phyloP scores from a whole-genome alignment of 768 basidiomycete species.

The Kwoniella shandongensis region DNA sequence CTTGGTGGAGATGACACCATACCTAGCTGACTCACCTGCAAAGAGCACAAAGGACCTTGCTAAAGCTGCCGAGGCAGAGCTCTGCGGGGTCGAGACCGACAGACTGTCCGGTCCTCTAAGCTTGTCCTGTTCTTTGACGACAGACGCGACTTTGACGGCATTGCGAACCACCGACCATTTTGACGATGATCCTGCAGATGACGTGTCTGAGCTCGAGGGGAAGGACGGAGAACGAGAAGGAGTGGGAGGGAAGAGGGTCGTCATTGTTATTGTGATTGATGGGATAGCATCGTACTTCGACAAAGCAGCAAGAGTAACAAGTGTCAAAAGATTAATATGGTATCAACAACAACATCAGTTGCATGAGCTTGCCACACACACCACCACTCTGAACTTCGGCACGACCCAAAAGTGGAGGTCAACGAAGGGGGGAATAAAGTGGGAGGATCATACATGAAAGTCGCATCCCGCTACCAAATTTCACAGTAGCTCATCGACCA shows the following conservation, averaged over 20 bases:
- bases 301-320: too few species aligned
- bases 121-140: conserved; percentile 6
- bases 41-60: conserved; percentile 45
- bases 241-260: neutral
- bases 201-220: neutral
- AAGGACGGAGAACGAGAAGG: neutral
- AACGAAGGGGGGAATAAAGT: too few species aligned
- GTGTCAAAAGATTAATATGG: too few species aligned
- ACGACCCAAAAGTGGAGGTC: too few species aligned
- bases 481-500: too few species aligned
- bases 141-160: conserved; percentile 13
- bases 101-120: conserved; percentile 3
- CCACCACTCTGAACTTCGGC: too few species aligned
- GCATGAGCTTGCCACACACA: too few species aligned
- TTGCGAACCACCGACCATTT: conserved; percentile 15
- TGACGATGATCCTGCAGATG: neutral
- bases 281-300: too few species aligned
- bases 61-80: conserved; percentile 46
- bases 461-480: too few species aligned
- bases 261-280: too few species aligned
- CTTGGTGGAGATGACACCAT: neutral
- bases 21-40: conserved; percentile 30
- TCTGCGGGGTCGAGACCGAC: conserved; percentile 27
- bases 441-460: too few species aligned
- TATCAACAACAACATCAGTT: too few species aligned